These are phyloP conservation scores for Malassezia sympodialis DNA, from an alignment of 1,284 basidiomycete species.

Conservation along the genomic window DNA sequence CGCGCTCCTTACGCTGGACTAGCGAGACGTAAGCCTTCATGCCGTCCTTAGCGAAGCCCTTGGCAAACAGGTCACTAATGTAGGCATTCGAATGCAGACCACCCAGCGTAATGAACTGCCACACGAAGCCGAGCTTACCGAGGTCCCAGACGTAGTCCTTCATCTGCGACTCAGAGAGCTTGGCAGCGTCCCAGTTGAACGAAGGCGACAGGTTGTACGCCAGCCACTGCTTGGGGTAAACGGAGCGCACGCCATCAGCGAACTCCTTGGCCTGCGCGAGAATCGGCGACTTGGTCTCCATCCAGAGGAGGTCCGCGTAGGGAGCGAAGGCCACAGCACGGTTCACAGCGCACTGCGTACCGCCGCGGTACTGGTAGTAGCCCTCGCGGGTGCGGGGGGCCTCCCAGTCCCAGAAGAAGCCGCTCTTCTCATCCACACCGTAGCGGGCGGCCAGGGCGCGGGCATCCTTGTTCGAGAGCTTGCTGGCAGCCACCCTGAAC, in stretches of 20 bases:
- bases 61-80: slow-evolving; percentile 86
- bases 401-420: slow-evolving; percentile 78
- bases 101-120: slow-evolving; percentile 96
- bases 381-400: slow-evolving; percentile 86
- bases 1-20: slow-evolving; percentile 52
- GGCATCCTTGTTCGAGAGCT: slow-evolving; percentile 62
- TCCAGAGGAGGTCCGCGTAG: slow-evolving; percentile 65
- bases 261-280: slow-evolving; percentile 86
- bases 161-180: slow-evolving; percentile 63
- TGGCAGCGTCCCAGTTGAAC: slow-evolving; percentile 60
- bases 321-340: slow-evolving; percentile 86
- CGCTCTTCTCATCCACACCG: slow-evolving; percentile 56
- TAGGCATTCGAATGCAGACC: slow-evolving; percentile 95
- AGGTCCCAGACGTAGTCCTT: slow-evolving; percentile 83
- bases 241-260: slow-evolving; percentile 52
- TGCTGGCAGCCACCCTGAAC: slow-evolving; percentile 58
- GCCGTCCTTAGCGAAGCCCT: slow-evolving; percentile 68
- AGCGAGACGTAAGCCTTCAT: slow-evolving; percentile 58
- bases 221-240: slow-evolving; percentile 43
- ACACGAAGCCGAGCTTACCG: slow-evolving; percentile 84
- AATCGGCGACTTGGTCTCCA: slow-evolving; percentile 93
- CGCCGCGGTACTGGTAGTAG: slow-evolving; percentile 92
- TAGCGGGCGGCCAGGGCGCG: slow-evolving; percentile 67
- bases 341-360: slow-evolving; percentile 85
- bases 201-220: slow-evolving; percentile 48